Base-by-base conservation (phyloP, 2,329 filamentous ascomycete genomes). In the Chaetomium strumarium region DNA sequence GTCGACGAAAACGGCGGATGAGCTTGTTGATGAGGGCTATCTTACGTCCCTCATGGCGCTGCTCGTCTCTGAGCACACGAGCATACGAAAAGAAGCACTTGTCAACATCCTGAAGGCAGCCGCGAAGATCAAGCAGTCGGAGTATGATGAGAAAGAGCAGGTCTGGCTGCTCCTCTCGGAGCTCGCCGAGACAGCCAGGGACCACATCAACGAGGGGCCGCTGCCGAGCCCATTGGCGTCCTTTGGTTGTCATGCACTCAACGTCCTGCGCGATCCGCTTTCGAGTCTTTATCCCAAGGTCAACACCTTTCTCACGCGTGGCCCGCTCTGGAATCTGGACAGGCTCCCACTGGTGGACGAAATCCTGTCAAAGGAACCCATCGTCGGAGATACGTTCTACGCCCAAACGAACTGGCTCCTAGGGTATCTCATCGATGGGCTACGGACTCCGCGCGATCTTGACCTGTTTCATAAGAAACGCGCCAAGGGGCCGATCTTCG, bases 271-370 rank as follows among this genome's bases (percentile, higher is more conserved):
- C 19, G 84, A 89, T 56, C 92, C 92, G 0, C 76, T 90, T 14
- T 89, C 95, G 64, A 81, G 81, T 55, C 79, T 96, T 36, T 97
- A 96, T 66, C 81, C 83, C 53, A 96, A 96, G 66, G 73, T 93
- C 69, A 96, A 95, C 72, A 75, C 78, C 6, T 96, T 91, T 67
- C 79, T 97, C 34, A 88, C 88, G 19, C 83, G 83, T 47, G 80
- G 83, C 0, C 91, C 92, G 0, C 69, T 76, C 20, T 97, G 92
- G 92, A 77, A 84, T 12, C 65, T 84, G 16, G 81, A 88, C 54
- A 84, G 82, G 64, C 80, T 93, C 20, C 79, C 93, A 8, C 75
- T 92, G n/a, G 81, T 82, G 20, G 76, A 80, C 60, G 76, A 79
- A 57, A 73, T 85, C 47, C 71, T 85, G 11, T 75, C 81, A 53